These are phyloP conservation scores for Choiromyces venosus DNA, from an alignment of 495 filamentous ascomycete species.

Conservation along the genomic window DNA sequence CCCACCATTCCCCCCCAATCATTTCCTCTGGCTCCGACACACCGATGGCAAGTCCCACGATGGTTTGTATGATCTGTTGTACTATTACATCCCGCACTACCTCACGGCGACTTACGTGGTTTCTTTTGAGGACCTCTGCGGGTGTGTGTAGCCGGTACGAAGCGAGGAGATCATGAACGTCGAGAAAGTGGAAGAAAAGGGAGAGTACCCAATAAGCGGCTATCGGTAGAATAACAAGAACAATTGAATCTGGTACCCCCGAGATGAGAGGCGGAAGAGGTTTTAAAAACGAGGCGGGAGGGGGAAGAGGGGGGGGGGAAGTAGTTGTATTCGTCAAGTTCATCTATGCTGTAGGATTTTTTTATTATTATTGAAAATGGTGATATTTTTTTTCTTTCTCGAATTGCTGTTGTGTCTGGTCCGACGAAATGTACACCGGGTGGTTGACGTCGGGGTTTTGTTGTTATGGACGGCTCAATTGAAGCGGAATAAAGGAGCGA, in stretches of 20 bases:
- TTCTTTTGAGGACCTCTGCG: conserved; percentile 76
- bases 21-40: conserved; percentile 61
- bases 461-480: conserved; percentile 3
- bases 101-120: conserved; percentile 74
- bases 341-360: background rate
- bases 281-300: conserved; percentile 64
- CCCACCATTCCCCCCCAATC: conserved; percentile 70
- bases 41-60: conserved; percentile 56
- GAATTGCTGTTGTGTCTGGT: background rate
- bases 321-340: conserved; percentile 43
- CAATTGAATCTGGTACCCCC: conserved; percentile 71
- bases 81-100: conserved; percentile 80
- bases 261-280: conserved; percentile 66
- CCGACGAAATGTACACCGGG: background rate
- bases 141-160: conserved; percentile 90
- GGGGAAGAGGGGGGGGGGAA: conserved; percentile 58
- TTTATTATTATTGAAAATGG: background rate
- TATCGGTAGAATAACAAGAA: conserved; percentile 69
- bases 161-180: conserved; percentile 72
- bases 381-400: background rate
- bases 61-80: conserved; percentile 81
- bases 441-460: background rate
- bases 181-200: conserved; percentile 79
- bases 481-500: conserved; percentile 9
- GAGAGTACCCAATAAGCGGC: conserved; percentile 84